These are phyloP conservation scores for Sarocladium oryzae DNA, from an alignment of 2,329 filamentous ascomycete species.

Conservation along the genomic window DNA sequence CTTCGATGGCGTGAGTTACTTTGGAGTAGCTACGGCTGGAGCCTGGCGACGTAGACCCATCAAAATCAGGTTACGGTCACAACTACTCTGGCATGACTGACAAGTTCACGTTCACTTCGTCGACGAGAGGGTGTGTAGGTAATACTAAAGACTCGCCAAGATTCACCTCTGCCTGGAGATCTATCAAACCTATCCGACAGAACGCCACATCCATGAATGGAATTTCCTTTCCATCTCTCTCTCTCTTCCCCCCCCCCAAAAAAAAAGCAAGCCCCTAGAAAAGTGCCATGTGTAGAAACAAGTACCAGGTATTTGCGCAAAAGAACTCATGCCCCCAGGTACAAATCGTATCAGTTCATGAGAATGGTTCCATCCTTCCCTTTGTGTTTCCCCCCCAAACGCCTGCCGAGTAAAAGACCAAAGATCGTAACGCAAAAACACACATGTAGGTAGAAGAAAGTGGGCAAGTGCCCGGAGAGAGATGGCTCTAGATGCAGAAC, in stretches of 20 bases:
- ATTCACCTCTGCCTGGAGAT: not conserved
- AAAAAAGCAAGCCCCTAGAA: not conserved
- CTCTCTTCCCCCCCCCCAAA: not conserved
- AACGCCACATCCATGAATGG: not conserved
- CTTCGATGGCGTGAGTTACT: too few species aligned
- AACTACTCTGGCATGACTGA: too few species aligned
- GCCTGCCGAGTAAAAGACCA: not conserved
- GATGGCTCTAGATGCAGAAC: slow-evolving; percentile 21
- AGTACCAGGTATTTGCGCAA: slow-evolving; percentile 1
- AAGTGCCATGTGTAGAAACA: not conserved
- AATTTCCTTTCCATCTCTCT: too few species aligned
- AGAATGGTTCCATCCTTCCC: not conserved
- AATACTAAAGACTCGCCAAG: too few species aligned
- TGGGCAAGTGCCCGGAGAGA: not conserved
- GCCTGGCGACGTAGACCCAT: too few species aligned
- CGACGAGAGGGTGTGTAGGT: too few species aligned
- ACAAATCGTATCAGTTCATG: not conserved
- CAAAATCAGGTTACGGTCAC: too few species aligned
- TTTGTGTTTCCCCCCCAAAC: not conserved
- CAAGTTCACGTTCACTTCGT: too few species aligned
- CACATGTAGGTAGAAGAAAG: not conserved
- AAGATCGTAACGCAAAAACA: not conserved
- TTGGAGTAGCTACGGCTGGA: too few species aligned
- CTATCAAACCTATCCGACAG: slow-evolving; percentile 1
- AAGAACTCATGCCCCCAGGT: not conserved